phyloP scores from a whole-genome alignment of 108 stramenopile genomes.

The Skeletonema marinoi region DNA sequence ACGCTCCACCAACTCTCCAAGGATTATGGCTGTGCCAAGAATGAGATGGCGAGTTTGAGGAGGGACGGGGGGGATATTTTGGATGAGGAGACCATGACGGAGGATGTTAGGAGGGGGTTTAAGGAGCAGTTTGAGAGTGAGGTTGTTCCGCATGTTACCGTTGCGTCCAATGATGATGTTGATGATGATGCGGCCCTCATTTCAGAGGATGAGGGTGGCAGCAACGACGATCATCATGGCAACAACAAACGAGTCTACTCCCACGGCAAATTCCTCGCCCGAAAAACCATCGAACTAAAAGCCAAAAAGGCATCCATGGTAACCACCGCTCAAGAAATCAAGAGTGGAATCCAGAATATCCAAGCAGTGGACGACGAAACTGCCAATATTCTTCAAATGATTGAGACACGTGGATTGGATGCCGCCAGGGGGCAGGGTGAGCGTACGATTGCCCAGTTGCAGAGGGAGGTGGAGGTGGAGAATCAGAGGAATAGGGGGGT shows the following conservation, averaged over 20 bases:
- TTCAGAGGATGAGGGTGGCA: conserved; percentile 14
- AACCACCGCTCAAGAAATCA: conserved; percentile 16
- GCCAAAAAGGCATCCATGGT: conserved; percentile 13
- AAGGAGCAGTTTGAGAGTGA: conserved; percentile 22
- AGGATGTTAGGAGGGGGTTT: conserved; percentile 30
- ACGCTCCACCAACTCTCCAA: conserved; percentile 52
- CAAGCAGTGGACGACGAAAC: conserved; percentile 24
- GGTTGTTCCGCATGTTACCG: conserved; percentile 22
- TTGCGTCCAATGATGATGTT: neutral
- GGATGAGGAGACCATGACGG: conserved; percentile 33
- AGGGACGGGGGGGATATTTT: conserved; percentile 33
- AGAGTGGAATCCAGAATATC: conserved; percentile 14
- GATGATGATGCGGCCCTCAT: conserved; percentile 3
- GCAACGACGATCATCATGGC: neutral
- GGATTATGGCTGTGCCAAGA: conserved; percentile 37
- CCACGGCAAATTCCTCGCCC: conserved; percentile 33
- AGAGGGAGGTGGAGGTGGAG: conserved; percentile 47
- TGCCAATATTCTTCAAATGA: conserved; percentile 6
- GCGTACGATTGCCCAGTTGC: conserved; percentile 25
- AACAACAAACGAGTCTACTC: conserved; percentile 14
- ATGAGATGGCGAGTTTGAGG: conserved; percentile 39
- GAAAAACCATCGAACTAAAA: conserved; percentile 26
- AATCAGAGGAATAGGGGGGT: conserved; percentile 34
- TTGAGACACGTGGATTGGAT: conserved; percentile 21
- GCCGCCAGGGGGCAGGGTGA: conserved; percentile 19